phyloP scores from a whole-genome alignment of 2,329 filamentous ascomycete species.

The Aspergillus hortae region DNA sequence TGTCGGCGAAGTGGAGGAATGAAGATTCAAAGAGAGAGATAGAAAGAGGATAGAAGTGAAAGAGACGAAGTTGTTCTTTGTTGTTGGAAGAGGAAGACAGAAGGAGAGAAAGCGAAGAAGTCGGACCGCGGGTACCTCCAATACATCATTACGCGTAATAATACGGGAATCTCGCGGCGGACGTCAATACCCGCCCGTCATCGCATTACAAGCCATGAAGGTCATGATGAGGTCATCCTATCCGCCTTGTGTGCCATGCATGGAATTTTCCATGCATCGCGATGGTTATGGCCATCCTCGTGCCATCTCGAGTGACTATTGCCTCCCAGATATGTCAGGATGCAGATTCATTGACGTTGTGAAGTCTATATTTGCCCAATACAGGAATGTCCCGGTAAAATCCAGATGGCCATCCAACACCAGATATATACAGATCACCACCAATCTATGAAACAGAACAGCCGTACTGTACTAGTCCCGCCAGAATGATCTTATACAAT shows the following conservation, averaged over 20 bases:
- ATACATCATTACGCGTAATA: neutral
- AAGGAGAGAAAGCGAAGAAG: conserved; percentile 5
- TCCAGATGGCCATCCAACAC: no score
- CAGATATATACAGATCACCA: no score
- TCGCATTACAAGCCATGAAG: neutral
- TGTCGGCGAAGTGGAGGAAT: conserved; percentile 10
- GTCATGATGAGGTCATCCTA: conserved; percentile 21
- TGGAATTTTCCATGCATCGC: neutral
- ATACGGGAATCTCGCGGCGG: neutral
- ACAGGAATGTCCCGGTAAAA: no score
- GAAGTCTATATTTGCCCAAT: no score
- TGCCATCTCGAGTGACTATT: no score
- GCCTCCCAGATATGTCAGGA: no score
- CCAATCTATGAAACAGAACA: neutral
- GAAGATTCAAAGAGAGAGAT: conserved; percentile 6
- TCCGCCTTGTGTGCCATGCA: neutral
- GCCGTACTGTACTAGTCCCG: neutral
- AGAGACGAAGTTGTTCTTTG: neutral
- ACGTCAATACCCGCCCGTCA: neutral
- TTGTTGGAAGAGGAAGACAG: neutral
- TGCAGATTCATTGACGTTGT: no score
- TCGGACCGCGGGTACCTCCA: conserved; percentile 1
- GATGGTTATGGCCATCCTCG: no score
- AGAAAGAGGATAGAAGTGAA: conserved; percentile 1
- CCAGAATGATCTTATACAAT: conserved; percentile 56